Evolutionary conservation across 176 grass and related monocot species (phyloP), one percentile per base, ranked within the genome.

Genomic region (Eleusine coracana): DNA sequence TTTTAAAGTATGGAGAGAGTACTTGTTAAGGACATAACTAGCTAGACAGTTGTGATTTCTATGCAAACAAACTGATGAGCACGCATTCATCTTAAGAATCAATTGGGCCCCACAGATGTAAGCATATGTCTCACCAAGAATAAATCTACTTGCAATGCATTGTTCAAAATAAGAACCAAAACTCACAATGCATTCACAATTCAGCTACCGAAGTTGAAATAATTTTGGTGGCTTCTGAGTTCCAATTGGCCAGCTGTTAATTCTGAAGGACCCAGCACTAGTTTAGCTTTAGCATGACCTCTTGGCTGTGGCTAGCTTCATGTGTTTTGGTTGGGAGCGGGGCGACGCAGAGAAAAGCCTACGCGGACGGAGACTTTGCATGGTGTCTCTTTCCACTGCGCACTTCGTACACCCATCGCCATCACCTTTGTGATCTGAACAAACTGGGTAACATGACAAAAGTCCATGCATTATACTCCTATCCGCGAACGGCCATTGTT

Each of bases 391-490:
- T 1, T 16, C 12, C 62, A 65, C 62, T 36, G 63, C 31, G 31
- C 64, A 38, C 64, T 66, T 83, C 42, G 80, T 84, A 84, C 80
- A 40, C 50, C 34, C 66, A 74, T 83, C 74, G 25, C 76, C 67
- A 34, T 84, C 64, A 85, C 66, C 58, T 86, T 88, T 82, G 46
- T 85, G 64, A 21, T 37, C 76, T 49, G 27, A 79, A n/a, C 41
- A 71, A 74, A 68, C 14, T 63, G 81, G 38, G 66, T 61, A 85
- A 82, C 73, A 75, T 83, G 79, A 84, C 84, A 87, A 86, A 90
- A 83, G 12, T 58, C 38, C 79, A 60, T 34, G 79, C 71, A 82
- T 73, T 8, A 44, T 80, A 56, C 21, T n/a, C n/a, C n/a, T n/a
- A n/a, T n/a, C 21, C 28, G 1, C 4, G 71, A 27, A 27, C 23